Conservation (phyloP, 805 yeast genomes). For the Wickerhamomyces queroliae region DNA sequence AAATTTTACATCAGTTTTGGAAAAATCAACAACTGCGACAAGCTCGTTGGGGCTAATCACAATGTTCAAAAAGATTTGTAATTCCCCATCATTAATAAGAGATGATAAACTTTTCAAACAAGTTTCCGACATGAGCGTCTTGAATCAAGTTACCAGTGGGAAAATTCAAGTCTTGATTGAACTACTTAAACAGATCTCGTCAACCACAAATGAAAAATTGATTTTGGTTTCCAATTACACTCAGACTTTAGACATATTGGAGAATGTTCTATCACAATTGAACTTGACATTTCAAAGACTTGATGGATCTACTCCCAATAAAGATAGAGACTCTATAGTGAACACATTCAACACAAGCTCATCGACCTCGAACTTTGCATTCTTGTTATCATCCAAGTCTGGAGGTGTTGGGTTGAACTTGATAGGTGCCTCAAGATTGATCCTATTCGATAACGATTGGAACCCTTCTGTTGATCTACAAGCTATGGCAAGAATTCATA, state of each 20-base stretch:
- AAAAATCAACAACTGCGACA: conserved; percentile 16
- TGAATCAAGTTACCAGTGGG: conserved; percentile 33
- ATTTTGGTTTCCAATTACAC: conserved; percentile 88
- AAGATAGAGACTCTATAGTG: conserved; percentile 60
- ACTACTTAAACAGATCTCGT: conserved; percentile 44
- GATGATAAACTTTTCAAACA: conserved; percentile 40
- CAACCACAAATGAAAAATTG: conserved; percentile 56
- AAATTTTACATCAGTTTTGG: conserved; percentile 21
- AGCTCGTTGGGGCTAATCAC: conserved; percentile 66
- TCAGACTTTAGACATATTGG: conserved; percentile 75
- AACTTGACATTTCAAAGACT: conserved; percentile 53
- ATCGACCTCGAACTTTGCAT: conserved; percentile 41
- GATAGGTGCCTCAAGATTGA: conserved; percentile 82
- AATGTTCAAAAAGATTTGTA: conserved; percentile 73
- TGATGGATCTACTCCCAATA: conserved; percentile 80
- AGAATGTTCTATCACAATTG: conserved; percentile 43
- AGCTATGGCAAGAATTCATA: conserved; percentile 91
- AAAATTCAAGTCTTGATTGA: conserved; percentile 58
- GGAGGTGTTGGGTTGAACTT: conserved; percentile 93
- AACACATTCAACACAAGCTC: conserved; percentile 39
- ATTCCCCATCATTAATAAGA: conserved; percentile 62
- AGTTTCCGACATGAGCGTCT: conserved; percentile 6
- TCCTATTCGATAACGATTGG: conserved; percentile 94
- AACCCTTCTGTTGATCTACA: conserved; percentile 90
- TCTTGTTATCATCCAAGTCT: conserved; percentile 79